phyloP scores from a whole-genome alignment of 495 filamentous ascomycete species.

The Friedmanniomyces simplex region DNA sequence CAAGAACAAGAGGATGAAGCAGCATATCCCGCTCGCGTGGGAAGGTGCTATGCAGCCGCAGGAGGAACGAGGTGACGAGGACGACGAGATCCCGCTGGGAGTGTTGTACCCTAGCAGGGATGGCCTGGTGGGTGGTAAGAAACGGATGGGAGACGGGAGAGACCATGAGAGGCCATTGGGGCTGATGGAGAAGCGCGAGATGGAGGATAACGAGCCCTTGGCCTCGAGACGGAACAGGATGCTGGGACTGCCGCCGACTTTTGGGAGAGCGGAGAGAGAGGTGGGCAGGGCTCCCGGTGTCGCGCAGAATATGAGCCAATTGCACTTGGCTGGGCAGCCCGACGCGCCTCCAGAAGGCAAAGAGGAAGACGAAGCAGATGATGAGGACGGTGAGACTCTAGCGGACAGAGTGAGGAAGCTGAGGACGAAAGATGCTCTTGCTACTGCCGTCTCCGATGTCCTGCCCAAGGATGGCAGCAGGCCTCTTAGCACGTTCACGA shows the following conservation, averaged over 20 bases:
- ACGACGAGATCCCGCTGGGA: too few relatives aligned
- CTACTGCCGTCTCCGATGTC: slow-evolving; percentile 31
- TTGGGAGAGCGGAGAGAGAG: too few relatives aligned
- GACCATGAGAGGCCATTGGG: slow-evolving; percentile 62
- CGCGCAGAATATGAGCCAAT: neutral
- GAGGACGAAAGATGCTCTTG: slow-evolving; percentile 41
- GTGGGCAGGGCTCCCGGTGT: neutral
- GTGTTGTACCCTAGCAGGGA: slow-evolving; percentile 60
- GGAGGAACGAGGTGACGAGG: slow-evolving; percentile 45
- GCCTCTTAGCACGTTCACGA: slow-evolving; percentile 66
- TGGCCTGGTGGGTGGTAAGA: slow-evolving; percentile 47
- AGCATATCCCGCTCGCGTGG: slow-evolving; percentile 81
- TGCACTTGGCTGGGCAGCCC: slow-evolving; percentile 8
- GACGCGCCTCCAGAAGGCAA: slow-evolving; percentile 20
- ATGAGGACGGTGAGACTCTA: slow-evolving; percentile 52
- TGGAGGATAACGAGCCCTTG: slow-evolving; percentile 23
- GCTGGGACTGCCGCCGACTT: slow-evolving; percentile 40
- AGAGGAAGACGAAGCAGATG: slow-evolving; percentile 31
- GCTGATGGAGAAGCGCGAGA: slow-evolving; percentile 68
- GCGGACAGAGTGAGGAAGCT: slow-evolving; percentile 64
- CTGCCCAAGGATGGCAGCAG: slow-evolving; percentile 38
- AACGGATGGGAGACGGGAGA: slow-evolving; percentile 2
- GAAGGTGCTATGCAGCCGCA: slow-evolving; percentile 51
- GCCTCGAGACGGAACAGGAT: slow-evolving; percentile 58
- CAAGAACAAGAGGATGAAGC: slow-evolving; percentile 58